A percentile compares a stretch with the other conserved stretches of the same genome.
These are phyloP conservation scores for Oligophagozyma castellii DNA, from an alignment of 1,139 yeast genomes.

Conservation along the genomic window DNA sequence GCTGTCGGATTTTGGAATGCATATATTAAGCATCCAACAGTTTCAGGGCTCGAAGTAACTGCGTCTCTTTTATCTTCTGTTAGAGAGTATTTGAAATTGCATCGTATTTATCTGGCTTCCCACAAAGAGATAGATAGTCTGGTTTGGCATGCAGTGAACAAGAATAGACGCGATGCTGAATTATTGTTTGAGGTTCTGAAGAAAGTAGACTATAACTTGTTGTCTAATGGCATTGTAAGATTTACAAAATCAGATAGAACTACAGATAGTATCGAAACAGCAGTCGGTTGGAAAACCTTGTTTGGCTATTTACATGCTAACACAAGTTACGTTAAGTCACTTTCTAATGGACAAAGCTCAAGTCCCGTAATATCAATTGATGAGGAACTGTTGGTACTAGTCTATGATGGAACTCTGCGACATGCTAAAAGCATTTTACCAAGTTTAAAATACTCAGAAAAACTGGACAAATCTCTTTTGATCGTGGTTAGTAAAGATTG, in stretches of 20 bases:
- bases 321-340: conserved; percentile 19
- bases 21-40: conserved; percentile 10
- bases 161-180: conserved; percentile 6
- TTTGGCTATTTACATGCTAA: conserved; percentile 17
- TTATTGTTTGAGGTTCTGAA: conserved; percentile 11
- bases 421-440: conserved; percentile 19
- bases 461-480: conserved; percentile 13
- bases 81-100: conserved; percentile 7
- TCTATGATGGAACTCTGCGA: conserved; percentile 19
- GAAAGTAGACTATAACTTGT: conserved; percentile 15
- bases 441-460: conserved; percentile 16
- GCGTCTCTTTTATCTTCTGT: conserved; percentile 7
- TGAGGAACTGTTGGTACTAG: conserved; percentile 14
- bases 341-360: conserved; percentile 13
- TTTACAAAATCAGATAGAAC: conserved; percentile 17
- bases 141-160: conserved; percentile 7
- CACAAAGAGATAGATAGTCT: conserved; percentile 11
- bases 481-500: conserved; percentile 19
- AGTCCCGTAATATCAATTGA: conserved; percentile 17
- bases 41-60: conserved; percentile 9
- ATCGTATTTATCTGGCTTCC: conserved; percentile 8
- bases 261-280: conserved; percentile 16
- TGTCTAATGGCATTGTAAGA: conserved; percentile 19
- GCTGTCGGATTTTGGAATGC: conserved; percentile 9
- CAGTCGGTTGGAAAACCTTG: conserved; percentile 21